These are phyloP conservation scores for Phycomyces blakesleeanus DNA, from an alignment of 192 early-diverging fungal species.

Conservation along the genomic window DNA sequence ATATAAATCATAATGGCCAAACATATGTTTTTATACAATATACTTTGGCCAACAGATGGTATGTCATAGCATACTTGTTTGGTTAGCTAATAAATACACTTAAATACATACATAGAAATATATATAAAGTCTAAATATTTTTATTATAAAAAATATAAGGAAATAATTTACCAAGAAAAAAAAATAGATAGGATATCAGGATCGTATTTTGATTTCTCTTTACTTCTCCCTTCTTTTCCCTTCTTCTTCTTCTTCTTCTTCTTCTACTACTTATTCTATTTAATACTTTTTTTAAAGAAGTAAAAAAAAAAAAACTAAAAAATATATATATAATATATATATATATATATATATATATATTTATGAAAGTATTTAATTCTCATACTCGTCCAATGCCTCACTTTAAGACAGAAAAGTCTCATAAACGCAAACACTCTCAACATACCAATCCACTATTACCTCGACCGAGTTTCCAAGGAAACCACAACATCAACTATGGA, in stretches of 20 bases:
- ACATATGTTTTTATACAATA: no score
- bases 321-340: not conserved
- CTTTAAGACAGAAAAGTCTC: not conserved
- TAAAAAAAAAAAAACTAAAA: not conserved
- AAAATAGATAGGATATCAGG: no score
- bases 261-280: not conserved
- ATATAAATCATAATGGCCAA: no score
- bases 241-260: not conserved
- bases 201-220: no score
- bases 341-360: no score
- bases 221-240: not conserved
- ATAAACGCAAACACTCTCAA: not conserved
- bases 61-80: no score
- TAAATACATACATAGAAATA: no score
- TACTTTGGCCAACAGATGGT: no score
- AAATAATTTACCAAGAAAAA: no score
- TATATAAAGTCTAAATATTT: no score
- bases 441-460: not conserved
- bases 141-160: no score
- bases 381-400: not conserved
- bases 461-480: conserved; percentile 3
- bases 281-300: not conserved
- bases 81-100: no score
- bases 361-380: not conserved
- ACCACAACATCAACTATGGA: conserved; percentile 10